Evolutionary conservation across 2,329 filamentous ascomycete genomes (phyloP).

Genomic region (Epichloe uncinata): DNA sequence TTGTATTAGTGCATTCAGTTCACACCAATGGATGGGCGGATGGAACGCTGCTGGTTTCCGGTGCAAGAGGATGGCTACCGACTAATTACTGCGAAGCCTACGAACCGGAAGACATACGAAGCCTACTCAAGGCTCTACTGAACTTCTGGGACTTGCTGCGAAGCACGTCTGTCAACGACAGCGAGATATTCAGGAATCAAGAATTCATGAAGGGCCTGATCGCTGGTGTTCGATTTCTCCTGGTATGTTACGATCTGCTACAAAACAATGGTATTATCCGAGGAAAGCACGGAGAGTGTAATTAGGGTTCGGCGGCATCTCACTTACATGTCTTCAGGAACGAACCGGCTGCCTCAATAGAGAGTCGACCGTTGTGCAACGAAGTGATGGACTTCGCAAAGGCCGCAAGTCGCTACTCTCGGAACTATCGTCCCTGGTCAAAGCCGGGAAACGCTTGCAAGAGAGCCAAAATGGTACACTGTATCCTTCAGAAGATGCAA

Average conservation of each 20-base stretch:
- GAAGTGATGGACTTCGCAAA: slow-evolving; percentile 61
- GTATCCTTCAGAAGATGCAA: slow-evolving; percentile 43
- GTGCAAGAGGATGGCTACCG: slow-evolving; percentile 84
- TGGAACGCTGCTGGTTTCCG: slow-evolving; percentile 75
- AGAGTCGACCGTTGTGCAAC: slow-evolving; percentile 62
- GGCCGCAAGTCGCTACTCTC: slow-evolving; percentile 79
- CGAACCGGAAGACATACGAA: slow-evolving; percentile 75
- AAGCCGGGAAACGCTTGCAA: slow-evolving; percentile 74
- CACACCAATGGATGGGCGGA: slow-evolving; percentile 99
- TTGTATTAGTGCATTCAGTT: slow-evolving; percentile 88
- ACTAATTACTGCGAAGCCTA: slow-evolving; percentile 98
- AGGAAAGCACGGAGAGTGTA: neutral
- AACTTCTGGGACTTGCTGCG: slow-evolving; percentile 87
- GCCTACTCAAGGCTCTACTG: slow-evolving; percentile 70
- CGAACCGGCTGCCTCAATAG: slow-evolving; percentile 76
- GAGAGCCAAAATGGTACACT: slow-evolving; percentile 46
- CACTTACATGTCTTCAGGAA: slow-evolving; percentile 44
- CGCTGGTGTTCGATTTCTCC: slow-evolving; percentile 75
- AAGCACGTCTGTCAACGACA: slow-evolving; percentile 61
- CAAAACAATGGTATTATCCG: neutral
- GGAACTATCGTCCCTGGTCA: slow-evolving; percentile 80
- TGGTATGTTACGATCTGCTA: slow-evolving; percentile 45
- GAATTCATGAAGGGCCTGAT: slow-evolving; percentile 93
- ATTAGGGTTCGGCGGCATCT: neutral
- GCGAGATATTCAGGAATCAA: slow-evolving; percentile 73